Percentiles rank a stretch among this genome's conserved stretches.
Evolutionary conservation across 768 basidiomycete genomes (phyloP).

Genomic region (Fistulinella prunicolor): DNA sequence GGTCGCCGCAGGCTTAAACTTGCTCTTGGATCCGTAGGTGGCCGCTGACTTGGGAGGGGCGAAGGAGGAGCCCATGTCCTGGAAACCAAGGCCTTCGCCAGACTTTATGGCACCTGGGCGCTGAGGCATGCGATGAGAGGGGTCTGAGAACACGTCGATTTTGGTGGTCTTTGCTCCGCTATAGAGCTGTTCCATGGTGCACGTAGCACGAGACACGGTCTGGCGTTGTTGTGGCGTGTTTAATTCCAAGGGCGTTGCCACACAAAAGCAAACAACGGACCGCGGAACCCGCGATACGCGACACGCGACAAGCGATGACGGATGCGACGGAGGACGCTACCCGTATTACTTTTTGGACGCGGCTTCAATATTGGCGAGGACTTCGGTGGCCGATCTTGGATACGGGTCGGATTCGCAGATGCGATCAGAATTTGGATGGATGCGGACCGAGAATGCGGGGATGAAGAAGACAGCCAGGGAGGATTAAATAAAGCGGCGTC

Average conservation of each 20-base stretch:
- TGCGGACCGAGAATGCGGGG: background rate
- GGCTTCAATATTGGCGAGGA: constrained; percentile 5
- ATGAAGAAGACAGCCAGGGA: constrained; percentile 1
- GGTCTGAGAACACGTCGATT: constrained; percentile 13
- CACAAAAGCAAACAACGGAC: constrained; percentile 17
- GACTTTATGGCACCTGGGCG: constrained; percentile 25
- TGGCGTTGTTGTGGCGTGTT: constrained; percentile 32
- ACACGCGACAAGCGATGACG: background rate
- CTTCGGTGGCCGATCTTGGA: constrained; percentile 11
- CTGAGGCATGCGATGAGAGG: constrained; percentile 18
- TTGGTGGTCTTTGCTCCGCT: background rate
- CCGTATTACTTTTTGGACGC: background rate
- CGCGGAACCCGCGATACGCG: background rate
- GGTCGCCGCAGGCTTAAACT: constrained; percentile 1
- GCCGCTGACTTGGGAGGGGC: constrained; percentile 2
- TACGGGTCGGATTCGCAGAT: constrained; percentile 12
- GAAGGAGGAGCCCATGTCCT: constrained; percentile 25
- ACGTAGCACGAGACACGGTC: background rate
- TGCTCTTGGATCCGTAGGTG: constrained; percentile 4
- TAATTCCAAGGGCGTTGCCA: constrained; percentile 22
- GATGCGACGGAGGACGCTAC: background rate
- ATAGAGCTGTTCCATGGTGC: constrained; percentile 24
- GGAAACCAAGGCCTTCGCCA: constrained; percentile 26
- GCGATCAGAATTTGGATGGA: background rate
- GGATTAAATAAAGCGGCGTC: background rate